A percentile compares a stretch with the other conserved stretches of the same genome.
Evolutionary conservation across 768 basidiomycete genomes (phyloP).

Genomic region (Panus rudis): DNA sequence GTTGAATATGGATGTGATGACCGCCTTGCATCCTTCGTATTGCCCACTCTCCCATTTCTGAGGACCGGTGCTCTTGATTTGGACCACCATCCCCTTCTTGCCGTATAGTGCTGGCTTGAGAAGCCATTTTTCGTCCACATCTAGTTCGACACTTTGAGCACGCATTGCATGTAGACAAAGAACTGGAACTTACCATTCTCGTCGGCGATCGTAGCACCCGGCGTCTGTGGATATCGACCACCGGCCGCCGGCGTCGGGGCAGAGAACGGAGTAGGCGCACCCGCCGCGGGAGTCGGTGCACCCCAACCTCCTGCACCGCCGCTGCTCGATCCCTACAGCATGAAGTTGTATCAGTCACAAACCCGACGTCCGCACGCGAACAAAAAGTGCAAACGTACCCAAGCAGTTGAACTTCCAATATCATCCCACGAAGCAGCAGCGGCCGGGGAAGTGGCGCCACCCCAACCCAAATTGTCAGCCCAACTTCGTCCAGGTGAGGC

Average conservation of each 20-base stretch:
- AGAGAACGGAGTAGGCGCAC: constrained; percentile 6
- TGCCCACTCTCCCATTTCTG: constrained; percentile 19
- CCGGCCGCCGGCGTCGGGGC: constrained; percentile 7
- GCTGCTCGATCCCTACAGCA: neutral
- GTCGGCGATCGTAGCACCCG: constrained; percentile 8
- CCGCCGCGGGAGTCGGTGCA: constrained; percentile 4
- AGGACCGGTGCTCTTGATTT: constrained; percentile 9
- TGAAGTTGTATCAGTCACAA: neutral
- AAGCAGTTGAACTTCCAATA: too few relatives aligned
- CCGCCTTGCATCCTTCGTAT: constrained; percentile 20
- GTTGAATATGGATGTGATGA: constrained; percentile 19
- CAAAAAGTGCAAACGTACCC: too few relatives aligned
- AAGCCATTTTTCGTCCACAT: constrained; percentile 17
- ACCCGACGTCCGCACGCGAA: too few relatives aligned
- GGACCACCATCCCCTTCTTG: constrained; percentile 17
- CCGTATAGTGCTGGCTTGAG: constrained; percentile 12
- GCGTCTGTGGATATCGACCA: constrained; percentile 11
- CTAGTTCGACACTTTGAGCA: constrained; percentile 1
- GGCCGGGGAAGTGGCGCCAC: too few relatives aligned
- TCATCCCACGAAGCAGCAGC: too few relatives aligned
- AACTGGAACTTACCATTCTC: neutral
- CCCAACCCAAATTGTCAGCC: too few relatives aligned
- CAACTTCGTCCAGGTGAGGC: constrained; percentile 18
- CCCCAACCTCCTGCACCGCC: neutral
- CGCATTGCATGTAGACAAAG: neutral